Conservation (phyloP, 2,329 filamentous ascomycete genomes). For the Amesomyces nigricolor region DNA sequence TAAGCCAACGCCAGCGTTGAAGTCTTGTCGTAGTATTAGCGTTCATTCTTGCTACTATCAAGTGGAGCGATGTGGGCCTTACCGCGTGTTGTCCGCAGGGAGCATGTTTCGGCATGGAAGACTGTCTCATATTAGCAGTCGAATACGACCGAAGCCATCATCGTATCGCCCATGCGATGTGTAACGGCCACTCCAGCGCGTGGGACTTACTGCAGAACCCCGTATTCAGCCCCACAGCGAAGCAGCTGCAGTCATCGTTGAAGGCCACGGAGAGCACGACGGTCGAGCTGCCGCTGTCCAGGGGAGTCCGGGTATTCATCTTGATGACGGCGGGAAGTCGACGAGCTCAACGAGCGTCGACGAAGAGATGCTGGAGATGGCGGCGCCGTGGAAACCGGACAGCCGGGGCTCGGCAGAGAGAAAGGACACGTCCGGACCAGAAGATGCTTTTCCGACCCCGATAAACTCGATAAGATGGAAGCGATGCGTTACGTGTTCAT, state of each 20-base stretch:
- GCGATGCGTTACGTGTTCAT: slow-evolving; percentile 3
- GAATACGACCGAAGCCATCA: background rate
- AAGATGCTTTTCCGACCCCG: background rate
- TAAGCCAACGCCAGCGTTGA: slow-evolving; percentile 75
- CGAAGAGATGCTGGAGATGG: background rate
- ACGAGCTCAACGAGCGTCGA: background rate
- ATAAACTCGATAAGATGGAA: background rate
- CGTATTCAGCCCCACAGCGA: slow-evolving; percentile 78
- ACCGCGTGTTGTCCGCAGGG: slow-evolving; percentile 52
- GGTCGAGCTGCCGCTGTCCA: slow-evolving; percentile 69
- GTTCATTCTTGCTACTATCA: background rate
- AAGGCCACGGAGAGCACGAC: slow-evolving; percentile 78
- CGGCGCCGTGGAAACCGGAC: background rate
- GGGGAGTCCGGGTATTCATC: slow-evolving; percentile 87
- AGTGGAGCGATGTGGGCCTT: background rate
- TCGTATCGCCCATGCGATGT: background rate
- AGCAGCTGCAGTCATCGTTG: slow-evolving; percentile 79
- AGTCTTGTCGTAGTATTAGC: slow-evolving; percentile 44
- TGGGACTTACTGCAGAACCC: slow-evolving; percentile 67
- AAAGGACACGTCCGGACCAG: background rate
- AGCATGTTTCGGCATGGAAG: slow-evolving; percentile 66
- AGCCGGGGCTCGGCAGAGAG: background rate
- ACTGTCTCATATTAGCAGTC: slow-evolving; percentile 44
- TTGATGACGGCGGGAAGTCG: background rate
- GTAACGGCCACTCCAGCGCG: background rate